A percentile compares a stretch with the other conserved stretches of the same genome.
These are phyloP conservation scores for Fusarium sarcochroum DNA, from an alignment of 2,329 filamentous ascomycete genomes.

Conservation along the genomic window DNA sequence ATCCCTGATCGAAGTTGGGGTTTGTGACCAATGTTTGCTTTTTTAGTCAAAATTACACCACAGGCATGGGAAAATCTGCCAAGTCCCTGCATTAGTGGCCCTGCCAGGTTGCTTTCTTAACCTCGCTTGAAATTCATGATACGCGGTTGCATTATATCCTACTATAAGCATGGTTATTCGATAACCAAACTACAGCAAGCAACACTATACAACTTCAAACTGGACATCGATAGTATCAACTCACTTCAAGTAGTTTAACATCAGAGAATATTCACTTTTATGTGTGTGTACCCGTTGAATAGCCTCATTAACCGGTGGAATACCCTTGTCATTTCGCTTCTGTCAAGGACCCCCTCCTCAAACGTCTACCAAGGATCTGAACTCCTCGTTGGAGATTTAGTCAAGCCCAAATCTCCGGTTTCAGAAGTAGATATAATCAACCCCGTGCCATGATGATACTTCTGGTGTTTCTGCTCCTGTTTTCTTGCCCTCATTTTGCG, in stretches of 20 bases:
- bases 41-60: no score
- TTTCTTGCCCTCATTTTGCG: not conserved
- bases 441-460: conserved; percentile 3
- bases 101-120: not conserved
- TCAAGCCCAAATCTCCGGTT: conserved; percentile 31
- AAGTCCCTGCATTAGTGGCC: not conserved
- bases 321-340: conserved; percentile 40
- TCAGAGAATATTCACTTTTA: not conserved
- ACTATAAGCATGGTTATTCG: not conserved
- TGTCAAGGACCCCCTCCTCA: conserved; percentile 29
- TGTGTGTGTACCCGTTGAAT: not conserved
- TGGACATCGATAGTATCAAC: not conserved
- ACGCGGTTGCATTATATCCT: not conserved
- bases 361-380: conserved; percentile 27
- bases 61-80: not conserved
- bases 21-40: no score
- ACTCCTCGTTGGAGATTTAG: conserved; percentile 14
- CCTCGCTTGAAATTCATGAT: not conserved
- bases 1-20: no score
- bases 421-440: conserved; percentile 30
- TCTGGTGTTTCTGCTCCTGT: conserved; percentile 6
- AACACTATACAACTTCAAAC: not conserved
- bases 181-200: not conserved
- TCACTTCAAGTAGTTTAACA: not conserved
- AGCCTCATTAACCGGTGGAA: conserved; percentile 29